phyloP scores from a whole-genome alignment of 1,139 yeast genomes.

The Debaryomyces fabryi region DNA sequence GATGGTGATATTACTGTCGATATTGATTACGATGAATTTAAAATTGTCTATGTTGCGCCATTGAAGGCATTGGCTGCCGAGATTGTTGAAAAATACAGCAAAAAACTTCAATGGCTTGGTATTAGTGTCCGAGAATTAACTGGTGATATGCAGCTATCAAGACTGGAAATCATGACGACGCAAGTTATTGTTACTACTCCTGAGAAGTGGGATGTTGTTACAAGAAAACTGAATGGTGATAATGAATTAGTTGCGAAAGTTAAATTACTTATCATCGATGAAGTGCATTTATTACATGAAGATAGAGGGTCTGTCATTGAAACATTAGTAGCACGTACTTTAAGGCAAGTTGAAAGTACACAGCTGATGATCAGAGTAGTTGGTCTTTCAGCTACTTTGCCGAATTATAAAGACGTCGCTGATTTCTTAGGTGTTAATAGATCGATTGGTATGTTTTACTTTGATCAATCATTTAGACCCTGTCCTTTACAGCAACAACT shows the following conservation, averaged over 20 bases:
- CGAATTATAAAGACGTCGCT: slow-evolving; percentile 92
- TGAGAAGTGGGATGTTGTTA: slow-evolving; percentile 98
- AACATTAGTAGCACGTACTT: slow-evolving; percentile 91
- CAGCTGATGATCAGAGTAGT: slow-evolving; percentile 94
- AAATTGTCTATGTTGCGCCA: slow-evolving; percentile 94
- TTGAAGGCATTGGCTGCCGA: slow-evolving; percentile 96
- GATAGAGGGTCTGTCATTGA: slow-evolving; percentile 98
- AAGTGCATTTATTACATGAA: slow-evolving; percentile 94
- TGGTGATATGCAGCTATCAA: slow-evolving; percentile 95
- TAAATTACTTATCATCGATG: slow-evolving; percentile 86
- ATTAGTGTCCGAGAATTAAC: slow-evolving; percentile 86
- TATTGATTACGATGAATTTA: slow-evolving; percentile 79
- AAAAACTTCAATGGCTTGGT: slow-evolving; percentile 81
- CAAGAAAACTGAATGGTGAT: slow-evolving; percentile 86
- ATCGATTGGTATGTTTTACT: slow-evolving; percentile 87
- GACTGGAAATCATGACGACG: slow-evolving; percentile 78
- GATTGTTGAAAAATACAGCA: slow-evolving; percentile 85
- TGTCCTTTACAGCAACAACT: slow-evolving; percentile 90
- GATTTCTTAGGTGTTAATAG: slow-evolving; percentile 92
- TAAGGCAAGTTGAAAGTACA: slow-evolving; percentile 90
- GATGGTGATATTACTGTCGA: slow-evolving; percentile 57
- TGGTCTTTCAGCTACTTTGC: slow-evolving; percentile 96
- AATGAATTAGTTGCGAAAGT: slow-evolving; percentile 85
- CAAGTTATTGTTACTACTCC: slow-evolving; percentile 97
- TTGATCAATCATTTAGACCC: slow-evolving; percentile 92